Evolutionary conservation across 441 rosid species (phyloP).

Genomic region (Erodium moschatum): DNA sequence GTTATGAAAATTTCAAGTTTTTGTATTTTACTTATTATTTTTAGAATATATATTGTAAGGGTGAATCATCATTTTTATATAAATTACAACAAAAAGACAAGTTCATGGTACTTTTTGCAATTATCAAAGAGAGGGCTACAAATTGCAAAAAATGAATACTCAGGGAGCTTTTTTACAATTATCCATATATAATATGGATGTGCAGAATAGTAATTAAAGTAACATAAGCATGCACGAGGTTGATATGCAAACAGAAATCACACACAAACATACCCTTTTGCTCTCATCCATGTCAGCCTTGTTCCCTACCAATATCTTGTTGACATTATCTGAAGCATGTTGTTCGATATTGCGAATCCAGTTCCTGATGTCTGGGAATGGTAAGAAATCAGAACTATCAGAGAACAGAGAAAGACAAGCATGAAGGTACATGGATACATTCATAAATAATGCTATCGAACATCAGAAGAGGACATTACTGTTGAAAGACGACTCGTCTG

Average conservation of each 20-base stretch:
- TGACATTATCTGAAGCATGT: constrained; percentile 39
- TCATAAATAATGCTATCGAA: neutral
- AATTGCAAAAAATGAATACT: too few relatives aligned
- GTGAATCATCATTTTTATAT: too few relatives aligned
- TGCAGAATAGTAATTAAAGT: too few relatives aligned
- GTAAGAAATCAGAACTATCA: constrained; percentile 13
- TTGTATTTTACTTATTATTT: too few relatives aligned
- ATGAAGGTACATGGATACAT: neutral
- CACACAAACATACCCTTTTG: constrained; percentile 40
- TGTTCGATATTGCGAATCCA: constrained; percentile 45
- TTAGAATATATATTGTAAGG: too few relatives aligned
- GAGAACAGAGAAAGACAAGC: neutral
- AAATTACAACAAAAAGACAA: too few relatives aligned
- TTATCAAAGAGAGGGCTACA: too few relatives aligned
- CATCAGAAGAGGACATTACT: neutral
- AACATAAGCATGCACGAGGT: neutral
- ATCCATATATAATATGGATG: too few relatives aligned
- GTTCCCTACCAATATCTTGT: constrained; percentile 38
- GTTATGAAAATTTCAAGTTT: too few relatives aligned
- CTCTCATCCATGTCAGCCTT: constrained; percentile 48
- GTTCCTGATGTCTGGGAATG: constrained; percentile 33
- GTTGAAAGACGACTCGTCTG: constrained; percentile 69
- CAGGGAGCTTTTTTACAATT: too few relatives aligned
- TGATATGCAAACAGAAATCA: constrained; percentile 20
- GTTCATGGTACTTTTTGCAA: too few relatives aligned